Evolutionary conservation across 495 filamentous ascomycete genomes (phyloP).

Genomic region (Cryomyces antarcticus): DNA sequence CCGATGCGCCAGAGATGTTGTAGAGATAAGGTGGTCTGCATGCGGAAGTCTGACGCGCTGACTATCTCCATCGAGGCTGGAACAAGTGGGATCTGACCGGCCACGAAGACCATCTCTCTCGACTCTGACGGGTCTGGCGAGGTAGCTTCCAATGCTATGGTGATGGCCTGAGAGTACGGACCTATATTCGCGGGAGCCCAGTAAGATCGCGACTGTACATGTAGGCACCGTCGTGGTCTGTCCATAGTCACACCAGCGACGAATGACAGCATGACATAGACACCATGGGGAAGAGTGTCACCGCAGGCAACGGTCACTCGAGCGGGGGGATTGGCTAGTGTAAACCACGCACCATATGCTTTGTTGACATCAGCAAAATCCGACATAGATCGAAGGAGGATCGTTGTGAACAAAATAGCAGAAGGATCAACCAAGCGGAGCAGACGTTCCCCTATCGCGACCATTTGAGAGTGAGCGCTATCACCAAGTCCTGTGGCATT

Average conservation of each 20-base stretch:
- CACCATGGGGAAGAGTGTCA: conserved; percentile 29
- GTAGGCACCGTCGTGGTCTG: conserved; percentile 36
- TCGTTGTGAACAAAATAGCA: conserved; percentile 50
- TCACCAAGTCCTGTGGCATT: not conserved
- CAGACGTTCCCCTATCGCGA: conserved; percentile 10
- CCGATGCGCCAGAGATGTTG: conserved; percentile 88
- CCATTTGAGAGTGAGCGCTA: conserved; percentile 20
- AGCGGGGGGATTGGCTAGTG: conserved; percentile 61
- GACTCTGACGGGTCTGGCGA: not conserved
- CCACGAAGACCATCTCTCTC: conserved; percentile 35
- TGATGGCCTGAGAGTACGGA: conserved; percentile 83
- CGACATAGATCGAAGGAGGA: conserved; percentile 61
- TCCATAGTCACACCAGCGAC: conserved; percentile 14
- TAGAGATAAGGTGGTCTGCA: conserved; percentile 42
- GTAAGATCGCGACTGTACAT: conserved; percentile 85
- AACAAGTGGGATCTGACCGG: conserved; percentile 80
- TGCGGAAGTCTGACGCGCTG: conserved; percentile 10
- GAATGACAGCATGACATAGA: conserved; percentile 41
- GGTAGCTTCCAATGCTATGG: conserved; percentile 8
- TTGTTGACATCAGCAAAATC: conserved; percentile 57
- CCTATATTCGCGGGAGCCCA: conserved; percentile 98
- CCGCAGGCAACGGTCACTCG: conserved; percentile 70
- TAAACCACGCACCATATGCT: conserved; percentile 49
- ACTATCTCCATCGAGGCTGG: conserved; percentile 56
- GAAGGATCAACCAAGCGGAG: conserved; percentile 14